Evolutionary conservation across 106 monocot species (phyloP), one percentile per base, ranked within the genome.

Genomic region (Acorus calamus): DNA sequence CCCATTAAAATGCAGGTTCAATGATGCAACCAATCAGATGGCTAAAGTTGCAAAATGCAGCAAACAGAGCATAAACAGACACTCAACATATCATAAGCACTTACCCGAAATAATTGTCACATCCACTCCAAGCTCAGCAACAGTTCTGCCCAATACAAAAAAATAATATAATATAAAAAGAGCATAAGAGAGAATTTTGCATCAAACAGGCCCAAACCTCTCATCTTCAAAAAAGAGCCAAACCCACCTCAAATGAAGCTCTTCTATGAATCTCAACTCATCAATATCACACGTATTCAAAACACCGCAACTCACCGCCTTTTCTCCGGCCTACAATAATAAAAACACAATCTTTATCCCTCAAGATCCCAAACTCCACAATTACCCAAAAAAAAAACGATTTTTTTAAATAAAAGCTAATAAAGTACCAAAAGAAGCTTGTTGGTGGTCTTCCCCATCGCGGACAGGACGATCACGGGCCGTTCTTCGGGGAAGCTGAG

Each of bases 361-460:
- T 28, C 28, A 28, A 28, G 28, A 28, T 0, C 28, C 28, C 28
- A 28, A 28, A 14, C 44, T 46, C 9, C 47, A 51, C 7, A 53
- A 53, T 4, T 2, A 10, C 48, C 53, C 13, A 13, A 55, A 8
- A 4, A n/a, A 28, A 9, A 11, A 50, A 47, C 11, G 14, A 45
- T 49, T 14, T 54, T 47, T n/a, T 11, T n/a, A n/a, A 46, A 54
- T 2, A 10, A 52, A 3, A 44, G 49, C 8, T 43, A 3, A 47
- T 11, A 11, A 4, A 7, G 9, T 84, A 84, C 87, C 71, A 76
- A 41, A 11, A 92, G 60, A 65, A 92, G 84, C 43, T 81, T 81
- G 77, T 84, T 87, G 4, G 92, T 92, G 3, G 87, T 84, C 74
- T 87, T 92, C 60, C 92, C 92, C 92, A 92, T 92, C 53, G 92